Conservation (phyloP, 1,284 basidiomycete genomes). For the Moniliella sp. region DNA sequence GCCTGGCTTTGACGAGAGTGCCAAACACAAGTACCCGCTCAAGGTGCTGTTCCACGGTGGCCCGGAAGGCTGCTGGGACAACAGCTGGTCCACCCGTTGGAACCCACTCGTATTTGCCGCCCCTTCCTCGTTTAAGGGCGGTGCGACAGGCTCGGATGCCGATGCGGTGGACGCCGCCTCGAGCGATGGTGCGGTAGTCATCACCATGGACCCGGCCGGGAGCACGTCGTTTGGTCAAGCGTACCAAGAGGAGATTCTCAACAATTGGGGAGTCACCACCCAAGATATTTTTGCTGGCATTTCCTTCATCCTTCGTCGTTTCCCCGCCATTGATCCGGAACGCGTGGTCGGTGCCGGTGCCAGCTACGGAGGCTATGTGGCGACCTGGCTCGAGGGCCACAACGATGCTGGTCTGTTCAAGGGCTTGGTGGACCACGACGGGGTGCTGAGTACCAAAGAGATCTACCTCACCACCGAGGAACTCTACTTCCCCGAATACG, state of each 20-base stretch:
- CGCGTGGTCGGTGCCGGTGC: constrained; percentile 16
- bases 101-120: constrained; percentile 16
- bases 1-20: constrained; percentile 4
- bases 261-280: constrained; percentile 15
- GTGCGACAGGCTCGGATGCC: no score
- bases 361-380: constrained; percentile 11
- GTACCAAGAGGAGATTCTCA: constrained; percentile 14
- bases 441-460: constrained; percentile 9
- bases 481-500: constrained; percentile 19
- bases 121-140: not conserved
- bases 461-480: constrained; percentile 15
- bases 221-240: constrained; percentile 16
- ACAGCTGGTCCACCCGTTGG: constrained; percentile 19
- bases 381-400: constrained; percentile 23
- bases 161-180: no score
- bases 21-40: constrained; percentile 4
- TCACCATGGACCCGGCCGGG: constrained; percentile 16
- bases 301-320: constrained; percentile 5
- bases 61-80: constrained; percentile 17
- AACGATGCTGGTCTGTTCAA: constrained; percentile 19
- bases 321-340: constrained; percentile 5
- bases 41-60: constrained; percentile 18
- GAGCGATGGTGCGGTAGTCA: constrained; percentile 14
- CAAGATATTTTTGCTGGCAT: constrained; percentile 10
- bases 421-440: constrained; percentile 19